phyloP scores from a whole-genome alignment of 768 basidiomycete species.

The Antrodiella citrinella region DNA sequence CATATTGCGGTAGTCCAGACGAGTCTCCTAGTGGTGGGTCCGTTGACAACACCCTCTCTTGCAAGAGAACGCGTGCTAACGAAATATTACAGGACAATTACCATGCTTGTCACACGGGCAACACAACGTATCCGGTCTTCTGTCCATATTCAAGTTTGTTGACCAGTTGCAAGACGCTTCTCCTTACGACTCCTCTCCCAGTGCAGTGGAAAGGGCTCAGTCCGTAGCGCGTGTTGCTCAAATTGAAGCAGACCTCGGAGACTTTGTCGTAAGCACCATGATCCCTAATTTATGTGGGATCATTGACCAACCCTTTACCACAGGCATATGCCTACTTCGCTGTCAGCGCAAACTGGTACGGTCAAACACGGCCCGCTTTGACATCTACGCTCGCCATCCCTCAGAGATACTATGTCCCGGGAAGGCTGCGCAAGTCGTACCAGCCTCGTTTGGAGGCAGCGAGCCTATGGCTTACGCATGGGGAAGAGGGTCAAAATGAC shows the following conservation, averaged over 20 bases:
- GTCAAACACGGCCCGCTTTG: slow-evolving; percentile 46
- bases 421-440: slow-evolving; percentile 50
- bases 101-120: slow-evolving; percentile 61
- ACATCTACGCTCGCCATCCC: slow-evolving; percentile 54
- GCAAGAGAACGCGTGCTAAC: too few relatives aligned
- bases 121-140: slow-evolving; percentile 39
- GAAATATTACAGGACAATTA: slow-evolving; percentile 55
- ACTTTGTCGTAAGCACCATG: slow-evolving; percentile 51
- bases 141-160: slow-evolving; percentile 61
- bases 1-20: slow-evolving; percentile 61
- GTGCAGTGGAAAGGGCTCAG: slow-evolving; percentile 40
- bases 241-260: slow-evolving; percentile 56
- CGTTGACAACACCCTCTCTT: slow-evolving; percentile 9
- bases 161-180: slow-evolving; percentile 40
- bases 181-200: slow-evolving; percentile 21
- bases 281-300: neutral
- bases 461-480: slow-evolving; percentile 52
- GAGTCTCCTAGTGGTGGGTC: slow-evolving; percentile 63
- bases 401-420: slow-evolving; percentile 67
- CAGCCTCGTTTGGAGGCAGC: slow-evolving; percentile 50
- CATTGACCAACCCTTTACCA: neutral
- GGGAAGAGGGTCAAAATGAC: slow-evolving; percentile 30
- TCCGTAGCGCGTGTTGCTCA: slow-evolving; percentile 58
- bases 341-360: slow-evolving; percentile 51
- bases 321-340: slow-evolving; percentile 64